Evolutionary conservation across 371 early-diverging fungal species (phyloP).

Genomic region (Massospora cicadina): DNA sequence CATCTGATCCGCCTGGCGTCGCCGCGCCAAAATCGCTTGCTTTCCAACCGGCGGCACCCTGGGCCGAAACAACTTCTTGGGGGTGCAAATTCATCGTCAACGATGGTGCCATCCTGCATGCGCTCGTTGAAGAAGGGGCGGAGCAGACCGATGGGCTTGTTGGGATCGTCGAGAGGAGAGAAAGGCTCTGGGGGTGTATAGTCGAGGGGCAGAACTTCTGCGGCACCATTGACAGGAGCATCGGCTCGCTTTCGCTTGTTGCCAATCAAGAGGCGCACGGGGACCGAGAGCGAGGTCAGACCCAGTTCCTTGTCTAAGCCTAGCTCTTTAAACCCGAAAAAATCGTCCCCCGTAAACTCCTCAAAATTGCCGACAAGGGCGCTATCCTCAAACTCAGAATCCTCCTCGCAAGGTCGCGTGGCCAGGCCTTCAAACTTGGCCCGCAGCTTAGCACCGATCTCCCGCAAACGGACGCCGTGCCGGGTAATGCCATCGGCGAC

Average conservation of each 20-base stretch:
- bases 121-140: not conserved
- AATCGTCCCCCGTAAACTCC: slow-evolving; percentile 69
- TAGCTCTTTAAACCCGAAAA: slow-evolving; percentile 73
- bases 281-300: slow-evolving; percentile 23
- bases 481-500: slow-evolving; percentile 55
- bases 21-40: not conserved
- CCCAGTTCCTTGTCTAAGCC: slow-evolving; percentile 53
- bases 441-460: slow-evolving; percentile 50
- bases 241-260: not conserved
- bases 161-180: not conserved
- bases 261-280: slow-evolving; percentile 1
- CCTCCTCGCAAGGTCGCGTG: slow-evolving; percentile 16
- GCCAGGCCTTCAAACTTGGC: slow-evolving; percentile 37
- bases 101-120: not conserved
- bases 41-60: slow-evolving; percentile 6
- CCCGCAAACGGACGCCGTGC: slow-evolving; percentile 45
- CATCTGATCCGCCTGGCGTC: not conserved
- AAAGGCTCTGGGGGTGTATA: slow-evolving; percentile 1
- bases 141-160: not conserved
- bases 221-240: not conserved
- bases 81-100: slow-evolving; percentile 7
- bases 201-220: not conserved
- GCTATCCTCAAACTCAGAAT: not conserved
- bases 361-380: slow-evolving; percentile 50
- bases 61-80: not conserved